Evolutionary conservation across 73 alveolate genomes (phyloP), one percentile per base, ranked within the genome.

Genomic region (Urostyla sp.): DNA sequence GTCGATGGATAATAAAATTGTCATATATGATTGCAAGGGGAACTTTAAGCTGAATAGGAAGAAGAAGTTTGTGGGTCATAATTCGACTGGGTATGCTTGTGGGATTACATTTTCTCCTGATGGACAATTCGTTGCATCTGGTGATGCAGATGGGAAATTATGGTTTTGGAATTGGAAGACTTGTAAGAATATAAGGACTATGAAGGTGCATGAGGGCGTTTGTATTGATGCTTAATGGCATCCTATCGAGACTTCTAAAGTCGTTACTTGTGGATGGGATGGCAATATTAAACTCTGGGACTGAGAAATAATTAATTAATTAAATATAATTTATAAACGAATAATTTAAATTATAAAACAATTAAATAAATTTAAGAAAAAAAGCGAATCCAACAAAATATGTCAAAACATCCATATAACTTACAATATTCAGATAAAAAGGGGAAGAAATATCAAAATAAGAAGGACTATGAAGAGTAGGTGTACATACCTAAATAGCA

Each of bases 131-230:
- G 84, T 97, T 20, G 94, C 95, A 21, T 76, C 96, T 32, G 99
- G 99, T 5, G 99, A 97, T 80, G 88, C 99, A 28, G 98, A 95
- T 78, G 99, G 99, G 18, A 87, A 95, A 80, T 88, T 92, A 24
- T 95, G 96, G 98, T 97, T 95, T 90, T 97, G 99, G 99, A 98
- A 95, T 88, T 97, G 98, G 98, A 95, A 94, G 78, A 94, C 96
- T 34, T 91, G 98, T 10, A 94, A 89, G 84, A 95, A 92, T 80
- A 91, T 92, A 72, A 90, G 97, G 53, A 93, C 98, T 26, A 87
- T 95, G 55, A 87, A 94, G 79, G 99, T 97, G 8, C 99, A 96
- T 92, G 97, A 95, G 40, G 94, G 95, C 27, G 97, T 95, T 8
- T 94, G 97, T 40, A 93, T 96, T 48, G 99, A 96, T 67, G 96